phyloP scores from a whole-genome alignment of 345 rosid species.

The Linum tenue region DNA sequence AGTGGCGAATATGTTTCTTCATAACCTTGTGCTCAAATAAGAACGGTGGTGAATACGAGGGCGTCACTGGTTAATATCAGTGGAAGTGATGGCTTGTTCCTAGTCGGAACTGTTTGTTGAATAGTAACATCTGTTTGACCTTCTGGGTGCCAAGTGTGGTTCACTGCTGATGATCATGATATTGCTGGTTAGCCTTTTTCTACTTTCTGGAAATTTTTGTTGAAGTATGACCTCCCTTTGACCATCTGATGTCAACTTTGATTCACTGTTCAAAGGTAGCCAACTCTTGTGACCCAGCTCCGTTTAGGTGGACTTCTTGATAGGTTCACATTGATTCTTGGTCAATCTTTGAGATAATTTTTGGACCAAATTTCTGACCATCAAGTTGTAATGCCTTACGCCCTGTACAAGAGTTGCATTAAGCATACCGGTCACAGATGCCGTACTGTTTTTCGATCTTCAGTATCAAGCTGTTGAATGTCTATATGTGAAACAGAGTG shows the following conservation, averaged over 20 bases:
- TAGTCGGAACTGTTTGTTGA: too few species aligned
- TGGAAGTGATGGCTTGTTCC: too few species aligned
- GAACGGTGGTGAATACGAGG: too few species aligned
- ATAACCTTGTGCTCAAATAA: too few species aligned
- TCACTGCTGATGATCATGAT: not conserved
- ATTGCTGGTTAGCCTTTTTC: not conserved
- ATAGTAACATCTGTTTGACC: too few species aligned
- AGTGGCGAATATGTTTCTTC: not conserved
- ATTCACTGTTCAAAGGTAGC: too few species aligned
- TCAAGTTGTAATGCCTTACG: not conserved
- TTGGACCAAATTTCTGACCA: not conserved
- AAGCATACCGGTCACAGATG: not conserved
- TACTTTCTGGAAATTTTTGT: not conserved
- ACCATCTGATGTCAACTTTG: too few species aligned
- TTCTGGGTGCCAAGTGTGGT: not conserved
- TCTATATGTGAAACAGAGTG: not conserved
- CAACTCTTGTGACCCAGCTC: too few species aligned
- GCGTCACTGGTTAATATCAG: too few species aligned
- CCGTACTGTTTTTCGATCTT: not conserved
- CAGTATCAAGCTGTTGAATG: not conserved
- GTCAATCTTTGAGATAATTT: not conserved
- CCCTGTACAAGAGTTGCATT: not conserved
- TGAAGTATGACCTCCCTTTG: not conserved
- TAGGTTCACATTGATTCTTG: too few species aligned
- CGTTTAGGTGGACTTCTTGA: not conserved